Evolutionary conservation across 768 basidiomycete genomes (phyloP).

Genomic region (Exsudoporus frostii): DNA sequence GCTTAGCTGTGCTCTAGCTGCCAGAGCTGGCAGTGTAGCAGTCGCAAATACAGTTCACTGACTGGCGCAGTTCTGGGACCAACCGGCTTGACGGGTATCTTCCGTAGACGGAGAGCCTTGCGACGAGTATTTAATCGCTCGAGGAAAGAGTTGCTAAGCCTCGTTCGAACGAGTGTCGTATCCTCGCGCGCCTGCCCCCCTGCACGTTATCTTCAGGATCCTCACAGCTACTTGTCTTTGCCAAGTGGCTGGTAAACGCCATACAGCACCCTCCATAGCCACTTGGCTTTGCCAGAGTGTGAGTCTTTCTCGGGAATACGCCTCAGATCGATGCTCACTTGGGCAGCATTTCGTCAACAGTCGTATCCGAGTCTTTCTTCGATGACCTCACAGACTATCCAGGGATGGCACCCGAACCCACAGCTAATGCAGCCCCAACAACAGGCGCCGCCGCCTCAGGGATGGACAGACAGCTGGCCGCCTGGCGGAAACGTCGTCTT

Average conservation of each 20-base stretch:
- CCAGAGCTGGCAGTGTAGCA: neutral
- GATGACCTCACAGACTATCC: conserved; percentile 25
- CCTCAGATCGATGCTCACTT: conserved; percentile 10
- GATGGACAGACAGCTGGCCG: conserved; percentile 40
- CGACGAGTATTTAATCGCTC: conserved; percentile 11
- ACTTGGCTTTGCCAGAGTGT: neutral
- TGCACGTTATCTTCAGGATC: conserved; percentile 4
- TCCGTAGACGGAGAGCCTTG: conserved; percentile 4
- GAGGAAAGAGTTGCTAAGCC: neutral
- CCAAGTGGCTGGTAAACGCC: neutral
- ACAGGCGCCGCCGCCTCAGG: conserved; percentile 24
- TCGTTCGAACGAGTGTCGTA: neutral
- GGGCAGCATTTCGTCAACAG: neutral
- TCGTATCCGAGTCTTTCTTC: neutral
- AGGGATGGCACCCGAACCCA: conserved; percentile 34
- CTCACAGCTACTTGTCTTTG: neutral
- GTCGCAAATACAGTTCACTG: neutral
- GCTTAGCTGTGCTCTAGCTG: conserved; percentile 16
- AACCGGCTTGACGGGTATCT: conserved; percentile 22
- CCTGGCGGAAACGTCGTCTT: conserved; percentile 27
- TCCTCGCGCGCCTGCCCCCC: neutral
- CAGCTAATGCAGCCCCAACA: conserved; percentile 30
- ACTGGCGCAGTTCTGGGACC: neutral
- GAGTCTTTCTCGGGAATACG: neutral
- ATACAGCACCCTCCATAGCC: neutral